Percentiles rank a stretch among this genome's conserved stretches.
These are phyloP conservation scores for Diaporthe aspalathi DNA, from an alignment of 2,329 filamentous ascomycete species.

Conservation along the genomic window DNA sequence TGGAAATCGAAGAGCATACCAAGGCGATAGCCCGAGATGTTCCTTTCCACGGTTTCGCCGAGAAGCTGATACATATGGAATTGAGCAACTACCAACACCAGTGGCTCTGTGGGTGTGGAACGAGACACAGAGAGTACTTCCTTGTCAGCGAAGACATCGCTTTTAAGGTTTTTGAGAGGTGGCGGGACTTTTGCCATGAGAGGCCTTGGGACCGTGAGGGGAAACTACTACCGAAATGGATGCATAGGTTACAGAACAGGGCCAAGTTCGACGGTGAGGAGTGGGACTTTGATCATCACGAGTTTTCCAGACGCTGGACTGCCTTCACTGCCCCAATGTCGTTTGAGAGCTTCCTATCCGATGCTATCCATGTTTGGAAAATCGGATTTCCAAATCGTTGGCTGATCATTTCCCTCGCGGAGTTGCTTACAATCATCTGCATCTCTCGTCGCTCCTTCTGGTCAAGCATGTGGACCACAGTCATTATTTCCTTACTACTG, in stretches of 20 bases:
- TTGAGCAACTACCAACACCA: not conserved
- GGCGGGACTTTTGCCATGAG: constrained; percentile 7
- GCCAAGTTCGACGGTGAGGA: not conserved
- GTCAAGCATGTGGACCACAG: not conserved
- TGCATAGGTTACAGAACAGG: not conserved
- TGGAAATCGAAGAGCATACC: not conserved
- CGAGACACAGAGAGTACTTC: not conserved
- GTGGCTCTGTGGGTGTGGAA: not conserved
- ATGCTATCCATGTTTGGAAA: not conserved
- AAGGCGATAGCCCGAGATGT: not conserved
- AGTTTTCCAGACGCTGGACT: not conserved
- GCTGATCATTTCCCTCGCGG: not conserved
- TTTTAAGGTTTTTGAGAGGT: not conserved
- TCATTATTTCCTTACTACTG: not conserved
- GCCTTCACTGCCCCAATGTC: not conserved
- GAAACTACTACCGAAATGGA: not conserved
- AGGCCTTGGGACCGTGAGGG: not conserved
- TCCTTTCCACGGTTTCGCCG: not conserved
- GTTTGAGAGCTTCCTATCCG: not conserved
- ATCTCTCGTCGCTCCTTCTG: not conserved
- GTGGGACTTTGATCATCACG: not conserved
- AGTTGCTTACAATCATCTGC: constrained; percentile 14
- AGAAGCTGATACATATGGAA: not conserved
- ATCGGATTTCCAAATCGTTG: not conserved
- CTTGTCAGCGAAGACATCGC: not conserved